Conservation (phyloP, 257 asterid species). For the Mentha longifolia region DNA sequence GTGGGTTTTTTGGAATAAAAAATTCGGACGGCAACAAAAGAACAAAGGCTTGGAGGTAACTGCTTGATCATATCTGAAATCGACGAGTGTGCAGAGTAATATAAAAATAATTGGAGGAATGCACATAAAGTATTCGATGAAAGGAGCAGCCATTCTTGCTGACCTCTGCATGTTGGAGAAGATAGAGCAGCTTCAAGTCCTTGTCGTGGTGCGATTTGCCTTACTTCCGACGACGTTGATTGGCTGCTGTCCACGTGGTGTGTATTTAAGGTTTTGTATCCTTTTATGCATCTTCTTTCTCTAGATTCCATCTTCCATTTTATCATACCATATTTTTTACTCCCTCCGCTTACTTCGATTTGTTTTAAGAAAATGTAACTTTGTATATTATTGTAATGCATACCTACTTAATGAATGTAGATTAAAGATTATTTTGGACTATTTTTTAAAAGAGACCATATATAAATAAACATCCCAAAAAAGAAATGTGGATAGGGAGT, state of each 20-base stretch:
- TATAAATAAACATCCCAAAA: no score
- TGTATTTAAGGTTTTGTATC: neutral
- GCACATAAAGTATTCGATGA: constrained; percentile 38
- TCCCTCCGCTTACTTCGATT: no score
- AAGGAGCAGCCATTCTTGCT: constrained; percentile 39
- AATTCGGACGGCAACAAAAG: constrained; percentile 52
- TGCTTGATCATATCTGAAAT: constrained; percentile 41
- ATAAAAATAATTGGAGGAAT: constrained; percentile 29
- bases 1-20: constrained; percentile 29
- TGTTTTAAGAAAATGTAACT: no score
- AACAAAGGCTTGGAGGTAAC: constrained; percentile 42
- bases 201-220: constrained; percentile 32
- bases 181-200: neutral
- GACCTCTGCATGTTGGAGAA: constrained; percentile 13
- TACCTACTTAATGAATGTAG: no score
- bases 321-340: neutral
- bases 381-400: no score
- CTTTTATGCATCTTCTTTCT: neutral
- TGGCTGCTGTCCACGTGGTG: constrained; percentile 29
- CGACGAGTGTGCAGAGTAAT: constrained; percentile 40
- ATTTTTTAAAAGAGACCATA: no score
- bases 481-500: no score
- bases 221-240: neutral
- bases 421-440: no score
- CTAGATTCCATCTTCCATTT: neutral